phyloP scores from a whole-genome alignment of 305 asterid species.

The Solanum hybrid region DNA sequence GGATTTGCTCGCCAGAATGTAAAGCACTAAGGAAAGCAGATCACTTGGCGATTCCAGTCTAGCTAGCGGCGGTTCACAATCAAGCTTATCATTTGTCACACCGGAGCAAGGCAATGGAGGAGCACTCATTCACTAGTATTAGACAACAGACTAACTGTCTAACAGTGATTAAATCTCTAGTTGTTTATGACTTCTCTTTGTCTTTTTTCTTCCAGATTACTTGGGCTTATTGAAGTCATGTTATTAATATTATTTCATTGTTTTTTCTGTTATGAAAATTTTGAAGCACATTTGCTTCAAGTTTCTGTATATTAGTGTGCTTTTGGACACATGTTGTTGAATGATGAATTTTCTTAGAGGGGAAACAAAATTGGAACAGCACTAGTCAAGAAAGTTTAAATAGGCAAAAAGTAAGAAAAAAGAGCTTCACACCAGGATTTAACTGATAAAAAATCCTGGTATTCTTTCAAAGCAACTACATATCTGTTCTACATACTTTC shows the following conservation, averaged over 20 bases:
- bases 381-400: not conserved
- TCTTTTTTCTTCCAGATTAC: not conserved
- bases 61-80: not conserved
- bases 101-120: not conserved
- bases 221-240: not conserved
- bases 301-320: not conserved
- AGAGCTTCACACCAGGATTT: not conserved
- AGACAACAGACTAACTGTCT: conserved; percentile 1
- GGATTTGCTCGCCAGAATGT: conserved; percentile 45
- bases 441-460: not conserved
- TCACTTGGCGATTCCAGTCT: not conserved
- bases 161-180: not conserved
- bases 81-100: not conserved
- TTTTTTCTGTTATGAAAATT: not conserved
- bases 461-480: not conserved
- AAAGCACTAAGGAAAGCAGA: conserved; percentile 13
- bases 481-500: not conserved
- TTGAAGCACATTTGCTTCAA: not conserved
- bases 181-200: not conserved
- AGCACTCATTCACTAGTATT: not conserved
- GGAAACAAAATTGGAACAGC: not conserved
- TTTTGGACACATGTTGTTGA: not conserved
- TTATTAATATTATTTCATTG: not conserved
- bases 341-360: not conserved
- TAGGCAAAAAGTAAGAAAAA: not conserved